Base-by-base conservation (phyloP, 225 moss, liverwort and hornwort species). In the Physcomitrellopsis africana region DNA sequence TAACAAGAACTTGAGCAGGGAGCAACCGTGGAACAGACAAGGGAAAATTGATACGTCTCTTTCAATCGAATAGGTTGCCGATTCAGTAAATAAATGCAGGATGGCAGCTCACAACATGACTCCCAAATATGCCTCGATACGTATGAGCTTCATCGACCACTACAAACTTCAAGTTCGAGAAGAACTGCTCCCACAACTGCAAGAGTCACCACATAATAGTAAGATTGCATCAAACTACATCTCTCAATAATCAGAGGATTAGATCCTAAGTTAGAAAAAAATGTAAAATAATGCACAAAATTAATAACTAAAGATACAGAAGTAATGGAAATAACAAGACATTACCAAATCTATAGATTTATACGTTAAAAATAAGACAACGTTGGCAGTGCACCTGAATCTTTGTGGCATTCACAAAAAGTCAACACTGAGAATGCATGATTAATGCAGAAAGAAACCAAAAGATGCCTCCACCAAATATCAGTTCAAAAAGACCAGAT, bases 81-180 rank as follows among this genome's bases (percentile, higher is more conserved):
- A 41, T 57, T 68, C 9, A 41, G 42, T 24, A 80, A 65, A 54
- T 13, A 69, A 53, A 72, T 18, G 46, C 56, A 70, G 11, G 55
- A 63, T 13, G 68, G 64, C 44, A 44, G 51, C 86, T 84, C 79
- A 86, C 89, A 80, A 89, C 89, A 80, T 89, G 89, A 68, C 89
- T 89, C 69, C 89, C 89, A 68, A 89, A 89, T 63, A 89, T 84
- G 75, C 89, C 89, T 83, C 89, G 81, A 75, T 89, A 89, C 9
- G 86, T 86, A 43, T 89, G 89, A 56, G 86, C 89, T 73, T 89
- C 89, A 63, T 89, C 89, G 18, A 89, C 43, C 62, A 89, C 89
- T 19, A 89, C 84, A 78, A 89, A 89, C 73, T 82, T 89, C 63
- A 89, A 51, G 24, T 89, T 89, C 54, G 86, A 77, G 60, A 89